A percentile compares a stretch with the other conserved stretches of the same genome.
Evolutionary conservation across 495 filamentous ascomycete species (phyloP).

Genomic region (Penicillium parvum): DNA sequence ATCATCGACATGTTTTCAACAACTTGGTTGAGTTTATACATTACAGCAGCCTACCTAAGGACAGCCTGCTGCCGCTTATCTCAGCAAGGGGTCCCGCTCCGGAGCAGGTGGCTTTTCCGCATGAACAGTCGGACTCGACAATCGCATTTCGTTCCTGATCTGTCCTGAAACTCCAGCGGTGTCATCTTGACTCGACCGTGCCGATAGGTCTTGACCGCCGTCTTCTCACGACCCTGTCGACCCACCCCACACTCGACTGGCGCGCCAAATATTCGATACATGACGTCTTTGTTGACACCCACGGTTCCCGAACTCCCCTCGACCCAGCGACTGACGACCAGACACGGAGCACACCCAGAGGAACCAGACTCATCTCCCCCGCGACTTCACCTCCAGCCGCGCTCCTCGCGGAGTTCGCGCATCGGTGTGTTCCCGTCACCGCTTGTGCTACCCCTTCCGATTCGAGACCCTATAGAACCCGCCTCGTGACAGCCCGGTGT

Average conservation of each 20-base stretch:
- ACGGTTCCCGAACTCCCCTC: constrained; percentile 16
- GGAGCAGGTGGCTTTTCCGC: constrained; percentile 39
- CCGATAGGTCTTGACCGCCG: constrained; percentile 1
- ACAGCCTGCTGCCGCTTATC: constrained; percentile 20
- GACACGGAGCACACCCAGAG: constrained; percentile 1
- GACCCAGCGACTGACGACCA: constrained; percentile 10
- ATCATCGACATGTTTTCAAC: not conserved
- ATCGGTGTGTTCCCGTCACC: constrained; percentile 27
- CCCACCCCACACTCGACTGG: constrained; percentile 19
- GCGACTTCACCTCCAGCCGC: constrained; percentile 25
- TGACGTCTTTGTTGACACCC: constrained; percentile 46
- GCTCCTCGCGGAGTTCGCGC: constrained; percentile 40
- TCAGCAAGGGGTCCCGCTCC: constrained; percentile 28
- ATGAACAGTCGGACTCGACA: constrained; percentile 22
- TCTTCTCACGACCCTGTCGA: constrained; percentile 2
- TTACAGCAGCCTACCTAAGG: not conserved
- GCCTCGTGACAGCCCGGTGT: constrained; percentile 23
- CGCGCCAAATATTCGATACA: constrained; percentile 34
- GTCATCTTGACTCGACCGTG: not conserved
- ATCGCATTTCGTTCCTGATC: constrained; percentile 18
- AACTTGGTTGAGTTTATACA: not conserved
- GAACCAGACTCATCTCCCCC: constrained; percentile 1
- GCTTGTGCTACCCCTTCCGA: constrained; percentile 19
- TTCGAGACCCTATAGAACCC: constrained; percentile 9
- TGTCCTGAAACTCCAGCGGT: constrained; percentile 6